Base-by-base conservation (phyloP, 305 asterid genomes). In the Lippia alba region DNA sequence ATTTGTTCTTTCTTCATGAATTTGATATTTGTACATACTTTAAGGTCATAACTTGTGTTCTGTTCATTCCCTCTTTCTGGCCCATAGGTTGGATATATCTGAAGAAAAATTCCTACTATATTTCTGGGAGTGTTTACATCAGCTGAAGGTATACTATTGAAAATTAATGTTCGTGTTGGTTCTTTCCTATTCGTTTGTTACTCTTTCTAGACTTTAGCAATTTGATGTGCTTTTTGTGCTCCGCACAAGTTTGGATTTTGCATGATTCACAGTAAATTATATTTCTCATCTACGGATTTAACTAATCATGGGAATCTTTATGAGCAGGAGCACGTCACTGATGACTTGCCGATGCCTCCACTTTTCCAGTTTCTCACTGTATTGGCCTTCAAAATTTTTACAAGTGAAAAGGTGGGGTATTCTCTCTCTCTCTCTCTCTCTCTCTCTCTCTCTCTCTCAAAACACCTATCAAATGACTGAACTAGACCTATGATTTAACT, bases 271-370 rank as follows among this genome's bases (percentile, higher is more conserved):
- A 12, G 4, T 64, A 18, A 16, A 14, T 40, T 30, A 15, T 66
- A 59, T 46, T 74, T 39, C 53, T 39, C 39, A 66, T 17, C 54
- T 54, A 53, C 56, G 5, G 66, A 64, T 40, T 74, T 67, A 18
- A 59, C 61, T 64, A 64, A 72, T 74, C 68, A 33, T 74, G 49
- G 67, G 62, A 51, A 10, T 67, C 64, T 70, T 66, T 19, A 58
- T 73, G 66, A 79, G 84, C 88, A 92, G 98, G 88, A 78, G 66
- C 83, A 87, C 72, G 20, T 87, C 73, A 70, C 80, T 0, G 93
- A 85, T 54, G 97, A 83, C 73, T 81, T 90, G 85, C 95, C 98
- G 63, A 89, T 92, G 97, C 98, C 97, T 64, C 88, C 93, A 58
- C 86, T 92, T 70, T 92, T 92, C 85, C 97, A 92, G 83, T 92